Conservation (phyloP, 192 early-diverging fungal species). For the Coemansia nantahalensis region DNA sequence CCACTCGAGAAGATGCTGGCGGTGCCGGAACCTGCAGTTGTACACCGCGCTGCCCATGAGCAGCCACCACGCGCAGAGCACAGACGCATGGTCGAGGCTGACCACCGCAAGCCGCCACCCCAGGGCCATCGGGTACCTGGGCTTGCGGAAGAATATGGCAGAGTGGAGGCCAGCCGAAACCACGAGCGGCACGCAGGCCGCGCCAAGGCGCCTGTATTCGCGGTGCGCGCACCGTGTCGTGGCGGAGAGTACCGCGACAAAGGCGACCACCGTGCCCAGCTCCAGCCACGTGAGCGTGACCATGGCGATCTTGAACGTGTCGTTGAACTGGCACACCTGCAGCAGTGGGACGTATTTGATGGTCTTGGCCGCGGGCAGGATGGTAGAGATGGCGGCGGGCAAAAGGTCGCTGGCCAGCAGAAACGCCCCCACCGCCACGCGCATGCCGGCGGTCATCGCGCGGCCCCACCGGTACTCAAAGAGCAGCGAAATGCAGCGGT, state of each 20-base stretch:
- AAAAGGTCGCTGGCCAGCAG: not conserved
- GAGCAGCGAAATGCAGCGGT: not conserved
- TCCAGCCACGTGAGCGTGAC: slow-evolving; percentile 9
- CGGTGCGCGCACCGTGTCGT: slow-evolving; percentile 1
- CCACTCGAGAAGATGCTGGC: slow-evolving; percentile 17
- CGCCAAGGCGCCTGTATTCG: slow-evolving; percentile 2
- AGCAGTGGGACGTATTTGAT: slow-evolving; percentile 9
- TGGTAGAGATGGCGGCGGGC: slow-evolving; percentile 10
- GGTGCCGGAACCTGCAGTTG: slow-evolving; percentile 8
- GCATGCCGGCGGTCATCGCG: not conserved
- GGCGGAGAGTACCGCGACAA: not conserved
- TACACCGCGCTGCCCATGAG: slow-evolving; percentile 17
- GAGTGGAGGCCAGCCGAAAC: slow-evolving; percentile 19
- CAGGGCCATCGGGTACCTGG: slow-evolving; percentile 14
- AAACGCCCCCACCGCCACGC: not conserved
- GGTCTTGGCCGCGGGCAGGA: slow-evolving; percentile 10
- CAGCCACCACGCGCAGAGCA: slow-evolving; percentile 29
- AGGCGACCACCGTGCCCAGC: not conserved
- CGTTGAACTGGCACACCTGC: slow-evolving; percentile 21
- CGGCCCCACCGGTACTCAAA: slow-evolving; percentile 5
- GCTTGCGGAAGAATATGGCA: slow-evolving; percentile 13
- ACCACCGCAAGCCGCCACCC: slow-evolving; percentile 26
- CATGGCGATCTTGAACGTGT: slow-evolving; percentile 18
- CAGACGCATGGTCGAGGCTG: slow-evolving; percentile 15
- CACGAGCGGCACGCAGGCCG: slow-evolving; percentile 5